Evolutionary conservation across 208 protist genomes (phyloP).

Genomic region (Polymyxa betae): DNA sequence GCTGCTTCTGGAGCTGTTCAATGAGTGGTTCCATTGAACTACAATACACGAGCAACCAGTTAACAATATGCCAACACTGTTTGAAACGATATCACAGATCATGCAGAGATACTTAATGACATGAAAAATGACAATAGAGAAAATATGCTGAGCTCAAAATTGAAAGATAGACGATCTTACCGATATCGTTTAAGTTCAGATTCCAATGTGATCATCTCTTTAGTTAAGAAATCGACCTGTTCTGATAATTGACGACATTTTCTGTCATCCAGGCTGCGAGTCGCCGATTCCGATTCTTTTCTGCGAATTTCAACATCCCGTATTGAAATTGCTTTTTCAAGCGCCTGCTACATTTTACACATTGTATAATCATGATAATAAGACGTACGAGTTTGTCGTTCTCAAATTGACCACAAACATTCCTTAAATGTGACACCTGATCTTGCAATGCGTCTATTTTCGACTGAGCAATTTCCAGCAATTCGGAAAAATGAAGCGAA

Average conservation of each 20-base stretch:
- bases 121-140: no score
- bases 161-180: background rate
- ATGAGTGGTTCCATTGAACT: conserved; percentile 41
- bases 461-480: conserved; percentile 29
- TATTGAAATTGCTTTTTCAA: background rate
- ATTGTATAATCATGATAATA: background rate
- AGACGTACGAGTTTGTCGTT: conserved; percentile 2
- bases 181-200: background rate
- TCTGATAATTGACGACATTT: background rate
- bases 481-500: background rate
- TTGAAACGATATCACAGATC: no score
- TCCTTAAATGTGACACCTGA: background rate
- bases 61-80: no score
- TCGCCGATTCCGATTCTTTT: background rate
- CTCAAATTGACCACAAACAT: background rate
- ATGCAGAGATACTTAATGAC: no score
- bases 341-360: background rate
- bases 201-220: conserved; percentile 26
- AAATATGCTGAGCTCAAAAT: background rate
- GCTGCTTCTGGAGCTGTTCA: background rate
- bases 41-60: no score
- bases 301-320: background rate
- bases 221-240: conserved; percentile 39
- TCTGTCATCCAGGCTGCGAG: background rate
- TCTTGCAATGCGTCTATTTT: background rate